These are phyloP conservation scores for Ceratobasidium papillatum DNA, from an alignment of 1,284 basidiomycete genomes.

Conservation along the genomic window DNA sequence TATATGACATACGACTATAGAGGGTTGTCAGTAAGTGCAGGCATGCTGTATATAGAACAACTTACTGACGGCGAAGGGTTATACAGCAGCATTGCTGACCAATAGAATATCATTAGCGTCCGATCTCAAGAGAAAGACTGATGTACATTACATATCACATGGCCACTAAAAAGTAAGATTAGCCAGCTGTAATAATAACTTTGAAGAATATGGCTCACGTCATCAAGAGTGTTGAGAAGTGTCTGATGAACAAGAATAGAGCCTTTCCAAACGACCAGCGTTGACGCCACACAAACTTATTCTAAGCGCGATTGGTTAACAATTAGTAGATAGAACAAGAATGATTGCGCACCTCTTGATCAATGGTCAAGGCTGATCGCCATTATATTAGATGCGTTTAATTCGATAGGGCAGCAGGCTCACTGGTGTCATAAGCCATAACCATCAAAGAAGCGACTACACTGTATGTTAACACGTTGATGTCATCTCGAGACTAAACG, in stretches of 20 bases:
- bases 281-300: slow-evolving; percentile 28
- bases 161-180: background rate
- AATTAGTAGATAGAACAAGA: background rate
- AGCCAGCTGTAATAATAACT: background rate
- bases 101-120: background rate
- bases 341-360: slow-evolving; percentile 10
- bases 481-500: no score
- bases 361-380: slow-evolving; percentile 10
- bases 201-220: background rate
- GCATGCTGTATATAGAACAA: background rate
- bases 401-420: background rate
- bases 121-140: no score
- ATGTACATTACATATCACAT: slow-evolving; percentile 26
- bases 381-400: background rate
- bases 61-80: slow-evolving; percentile 10
- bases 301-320: background rate
- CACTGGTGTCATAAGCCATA: slow-evolving; percentile 14
- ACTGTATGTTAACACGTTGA: background rate
- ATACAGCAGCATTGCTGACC: slow-evolving; percentile 14
- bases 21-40: background rate
- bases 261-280: slow-evolving; percentile 33
- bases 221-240: slow-evolving; percentile 19
- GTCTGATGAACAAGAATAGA: slow-evolving; percentile 14
- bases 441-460: background rate
- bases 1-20: slow-evolving; percentile 4